Base-by-base conservation (phyloP, 495 filamentous ascomycete genomes). In the Xylaria grammica region DNA sequence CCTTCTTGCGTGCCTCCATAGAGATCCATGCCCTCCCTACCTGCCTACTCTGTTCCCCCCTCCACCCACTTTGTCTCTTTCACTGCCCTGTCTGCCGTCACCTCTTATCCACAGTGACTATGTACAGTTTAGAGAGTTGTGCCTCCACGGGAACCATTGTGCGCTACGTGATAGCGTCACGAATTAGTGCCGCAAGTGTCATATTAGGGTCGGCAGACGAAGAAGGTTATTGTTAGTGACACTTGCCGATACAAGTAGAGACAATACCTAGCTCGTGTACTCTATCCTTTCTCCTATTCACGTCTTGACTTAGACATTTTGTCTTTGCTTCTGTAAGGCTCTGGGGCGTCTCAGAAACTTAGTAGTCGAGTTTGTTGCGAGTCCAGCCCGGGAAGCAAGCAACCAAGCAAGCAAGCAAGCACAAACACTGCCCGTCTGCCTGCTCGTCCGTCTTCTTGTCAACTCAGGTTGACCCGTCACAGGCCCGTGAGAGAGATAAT, bases 1-100 rank as follows among this genome's bases (percentile, higher is more conserved):
- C 62, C 32, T 64, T 51, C 42, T 57, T 55, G 62, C 72, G 70
- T 73, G 70, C 68, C 72, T 73, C 70, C 70, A 71, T 73, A 65
- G 65, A 32, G 67, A 72, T 73, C 72, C 72, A 74, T 72, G 72
- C 65, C 70, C 44, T 67, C 68, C 67, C 63, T 71, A 74, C 72
- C 72, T 74, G 70, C 72, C 70, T 75, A 73, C 72, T 71, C 70
- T 62, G 70, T 66, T 56, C 69, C 65, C 65, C 67, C 66, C 69
- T 72, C 68, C 64, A 52, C 50, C 51, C 61, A 59, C 66, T 61
- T 65, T 53, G 26, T 51, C 42, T 62, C 60, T 66, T 34, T 65
- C 55, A 68, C 60, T 66, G 57, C 63, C 66, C 69, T 74, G 69
- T 65, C 69, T 74, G 64, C 67, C 69, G 68, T 73, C 71, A 69